phyloP scores from a whole-genome alignment of 1,284 basidiomycete species.

The Phlebopus sp. region DNA sequence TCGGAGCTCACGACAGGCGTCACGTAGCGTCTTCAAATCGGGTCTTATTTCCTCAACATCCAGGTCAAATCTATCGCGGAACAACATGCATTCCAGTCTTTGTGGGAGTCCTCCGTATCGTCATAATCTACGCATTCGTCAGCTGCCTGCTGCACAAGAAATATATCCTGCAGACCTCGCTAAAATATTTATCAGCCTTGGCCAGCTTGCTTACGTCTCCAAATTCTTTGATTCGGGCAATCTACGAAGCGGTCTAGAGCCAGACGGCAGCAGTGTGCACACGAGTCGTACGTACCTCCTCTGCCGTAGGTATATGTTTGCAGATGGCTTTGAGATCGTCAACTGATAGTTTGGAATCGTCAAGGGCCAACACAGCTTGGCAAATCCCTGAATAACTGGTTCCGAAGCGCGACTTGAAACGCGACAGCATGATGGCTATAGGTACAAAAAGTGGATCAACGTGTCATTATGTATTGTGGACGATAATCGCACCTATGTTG shows the following conservation, averaged over 20 bases:
- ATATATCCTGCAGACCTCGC: constrained; percentile 47
- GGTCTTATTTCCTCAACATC: constrained; percentile 84
- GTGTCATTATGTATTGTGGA: background rate
- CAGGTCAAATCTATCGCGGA: constrained; percentile 75
- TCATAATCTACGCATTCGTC: constrained; percentile 59
- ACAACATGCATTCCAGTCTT: constrained; percentile 80
- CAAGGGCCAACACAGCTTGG: constrained; percentile 64
- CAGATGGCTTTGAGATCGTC: constrained; percentile 75
- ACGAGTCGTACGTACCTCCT: constrained; percentile 60
- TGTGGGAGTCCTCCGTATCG: constrained; percentile 72
- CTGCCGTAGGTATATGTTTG: constrained; percentile 70
- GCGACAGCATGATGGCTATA: constrained; percentile 76
- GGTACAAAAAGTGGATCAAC: constrained; percentile 9
- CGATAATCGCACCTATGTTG: constrained; percentile 60
- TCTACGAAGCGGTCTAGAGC: constrained; percentile 34
- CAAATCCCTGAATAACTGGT: constrained; percentile 62
- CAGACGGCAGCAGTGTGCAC: background rate
- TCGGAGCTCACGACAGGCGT: constrained; percentile 75
- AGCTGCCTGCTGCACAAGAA: background rate
- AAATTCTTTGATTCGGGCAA: constrained; percentile 63
- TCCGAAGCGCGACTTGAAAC: constrained; percentile 74
- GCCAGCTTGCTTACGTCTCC: constrained; percentile 68
- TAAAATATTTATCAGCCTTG: constrained; percentile 84
- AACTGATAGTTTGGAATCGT: constrained; percentile 62
- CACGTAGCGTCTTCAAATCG: constrained; percentile 74